Percentiles rank a stretch among this genome's conserved stretches.
These are phyloP conservation scores for Paramecium sonneborni DNA, from an alignment of 73 alveolate genomes.

Conservation along the genomic window DNA sequence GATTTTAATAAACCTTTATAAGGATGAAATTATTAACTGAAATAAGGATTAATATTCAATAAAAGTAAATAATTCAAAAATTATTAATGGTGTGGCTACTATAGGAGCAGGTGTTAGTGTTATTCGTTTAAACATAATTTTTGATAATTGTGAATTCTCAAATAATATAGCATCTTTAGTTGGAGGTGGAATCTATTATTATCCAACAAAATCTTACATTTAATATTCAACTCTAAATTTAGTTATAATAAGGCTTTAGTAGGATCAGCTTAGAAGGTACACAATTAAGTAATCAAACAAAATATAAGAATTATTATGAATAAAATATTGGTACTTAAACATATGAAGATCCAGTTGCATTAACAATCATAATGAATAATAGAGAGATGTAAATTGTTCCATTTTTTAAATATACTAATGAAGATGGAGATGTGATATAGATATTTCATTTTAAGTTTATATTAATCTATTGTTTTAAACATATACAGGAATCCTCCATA, in stretches of 20 bases:
- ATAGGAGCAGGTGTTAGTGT: not conserved
- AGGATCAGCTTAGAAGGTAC: slow-evolving; percentile 36
- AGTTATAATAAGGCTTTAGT: not conserved
- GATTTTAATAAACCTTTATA: not conserved
- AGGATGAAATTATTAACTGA: not conserved
- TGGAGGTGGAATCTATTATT: slow-evolving; percentile 20
- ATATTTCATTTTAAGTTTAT: no score
- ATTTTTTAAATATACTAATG: not conserved
- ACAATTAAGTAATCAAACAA: not conserved
- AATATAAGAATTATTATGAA: not conserved
- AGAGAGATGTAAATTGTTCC: not conserved
- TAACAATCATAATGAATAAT: not conserved
- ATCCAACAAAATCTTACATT: not conserved
- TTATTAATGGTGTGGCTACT: not conserved
- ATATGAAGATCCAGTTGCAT: not conserved
- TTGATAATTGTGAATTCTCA: not conserved
- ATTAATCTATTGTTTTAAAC: no score
- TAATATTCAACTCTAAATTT: not conserved
- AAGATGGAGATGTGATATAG: not conserved
- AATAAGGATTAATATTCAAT: not conserved
- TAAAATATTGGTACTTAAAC: not conserved
- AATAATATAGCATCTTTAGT: not conserved
- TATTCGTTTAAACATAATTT: not conserved
- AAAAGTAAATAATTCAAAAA: not conserved
- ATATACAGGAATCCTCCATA: no score